Base-by-base conservation (phyloP, 2,329 filamentous ascomycete genomes). In the Septoria petroselini region DNA sequence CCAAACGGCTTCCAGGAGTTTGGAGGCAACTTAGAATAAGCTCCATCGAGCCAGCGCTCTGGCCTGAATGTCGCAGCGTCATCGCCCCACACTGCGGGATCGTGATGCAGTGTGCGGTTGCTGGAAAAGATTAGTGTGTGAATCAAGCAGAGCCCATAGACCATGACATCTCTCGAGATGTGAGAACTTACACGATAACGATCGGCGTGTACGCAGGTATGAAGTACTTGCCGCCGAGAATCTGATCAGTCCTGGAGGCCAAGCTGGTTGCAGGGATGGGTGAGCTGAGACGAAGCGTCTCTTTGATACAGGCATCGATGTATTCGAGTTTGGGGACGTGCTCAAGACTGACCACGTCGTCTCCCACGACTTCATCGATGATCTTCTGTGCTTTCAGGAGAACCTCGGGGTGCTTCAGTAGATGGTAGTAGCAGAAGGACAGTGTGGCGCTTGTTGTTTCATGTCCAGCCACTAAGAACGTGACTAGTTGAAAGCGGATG, bases 401-500 rank as follows among this genome's bases (percentile, higher is more conserved):
- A 1, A 68, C 71, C 0, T 70, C 63, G 0, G 78, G 78, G 60
- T 78, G 77, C 65, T 75, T 74, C 1, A 77, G 55, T 2, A 83
- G 68, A 42, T 77, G 73, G 57, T 77, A 75, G 52, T 82, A 74
- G 7, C 70, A 68, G 6, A 72, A 73, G 0, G 68, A 70, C 2
- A 55, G 42, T 4, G 38, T 30, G 29, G 48, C 52, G 11, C 45
- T 45, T 3, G 55, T 58, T 6, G 46, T 48, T 27, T 42, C 40
- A 7, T 42, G 40, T 0, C 40, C 40, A 30, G 67, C 80, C 43
- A 82, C 82, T 33, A 85, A 76, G 72, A 87, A 85, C 2, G 78
- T 78, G 45, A 86, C 79, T 57, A 88, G 81, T 64, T 88, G 84
- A 65, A 86, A 81, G 40, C 84, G 75, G 41, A 86, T 76, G 52